These are phyloP conservation scores for Exophiala lecanii-corni DNA, from an alignment of 2,329 filamentous ascomycete species.

Conservation along the genomic window DNA sequence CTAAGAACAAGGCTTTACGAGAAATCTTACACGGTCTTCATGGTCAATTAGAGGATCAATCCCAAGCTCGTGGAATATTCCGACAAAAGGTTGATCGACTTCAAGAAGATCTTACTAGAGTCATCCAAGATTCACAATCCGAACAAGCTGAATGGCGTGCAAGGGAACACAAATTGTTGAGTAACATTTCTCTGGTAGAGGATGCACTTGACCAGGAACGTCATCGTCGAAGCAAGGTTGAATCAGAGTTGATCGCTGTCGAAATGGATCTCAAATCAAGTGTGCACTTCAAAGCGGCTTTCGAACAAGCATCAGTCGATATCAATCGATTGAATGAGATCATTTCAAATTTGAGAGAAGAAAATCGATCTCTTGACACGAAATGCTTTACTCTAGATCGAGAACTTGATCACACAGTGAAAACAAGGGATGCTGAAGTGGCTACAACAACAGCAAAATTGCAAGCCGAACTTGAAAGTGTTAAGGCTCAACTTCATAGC, in stretches of 20 bases:
- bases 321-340: conserved; percentile 61
- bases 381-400: conserved; percentile 66
- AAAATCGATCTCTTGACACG: conserved; percentile 67
- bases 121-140: conserved; percentile 72
- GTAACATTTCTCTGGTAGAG: conserved; percentile 51
- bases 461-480: conserved; percentile 75
- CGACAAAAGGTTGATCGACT: conserved; percentile 77
- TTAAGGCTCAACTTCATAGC: conserved; percentile 77
- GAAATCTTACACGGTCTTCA: conserved; percentile 45
- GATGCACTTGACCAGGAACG: conserved; percentile 64
- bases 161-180: conserved; percentile 55
- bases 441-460: conserved; percentile 73
- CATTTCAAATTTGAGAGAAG: conserved; percentile 44
- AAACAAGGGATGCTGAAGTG: conserved; percentile 73
- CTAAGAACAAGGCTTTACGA: conserved; percentile 64
- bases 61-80: conserved; percentile 77
- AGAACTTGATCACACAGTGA: conserved; percentile 78
- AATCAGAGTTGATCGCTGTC: conserved; percentile 56
- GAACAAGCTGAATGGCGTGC: conserved; percentile 76
- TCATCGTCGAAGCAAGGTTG: conserved; percentile 56
- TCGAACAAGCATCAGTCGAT: conserved; percentile 59
- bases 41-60: conserved; percentile 78
- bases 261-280: conserved; percentile 70
- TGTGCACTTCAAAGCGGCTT: conserved; percentile 71
- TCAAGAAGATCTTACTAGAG: conserved; percentile 79